Conservation (phyloP, 2,329 filamentous ascomycete genomes). For the Apiospora rasikravindrae region DNA sequence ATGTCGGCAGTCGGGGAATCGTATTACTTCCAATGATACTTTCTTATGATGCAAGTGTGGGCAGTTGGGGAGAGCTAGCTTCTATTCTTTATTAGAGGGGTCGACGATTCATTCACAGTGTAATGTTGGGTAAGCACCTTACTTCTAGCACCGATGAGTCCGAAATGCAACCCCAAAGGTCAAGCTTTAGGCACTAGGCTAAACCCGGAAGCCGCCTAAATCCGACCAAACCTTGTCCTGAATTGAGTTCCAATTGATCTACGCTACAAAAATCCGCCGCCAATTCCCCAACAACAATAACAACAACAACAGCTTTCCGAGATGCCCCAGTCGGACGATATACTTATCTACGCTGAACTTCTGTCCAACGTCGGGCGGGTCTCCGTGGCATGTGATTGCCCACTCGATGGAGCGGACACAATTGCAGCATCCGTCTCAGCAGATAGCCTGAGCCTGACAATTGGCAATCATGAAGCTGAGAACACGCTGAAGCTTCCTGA, state of each 20-base stretch:
- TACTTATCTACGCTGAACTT: conserved; percentile 66
- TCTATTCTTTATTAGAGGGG: conserved; percentile 9
- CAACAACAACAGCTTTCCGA: conserved; percentile 6
- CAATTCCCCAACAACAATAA: background rate
- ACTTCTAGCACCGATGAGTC: background rate
- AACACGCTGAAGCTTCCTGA: conserved; percentile 49
- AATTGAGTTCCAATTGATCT: background rate
- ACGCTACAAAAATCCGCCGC: background rate
- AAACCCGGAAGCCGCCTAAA: conserved; percentile 13
- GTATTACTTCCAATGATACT: background rate
- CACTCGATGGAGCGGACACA: conserved; percentile 46
- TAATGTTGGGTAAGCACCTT: background rate
- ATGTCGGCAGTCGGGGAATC: background rate
- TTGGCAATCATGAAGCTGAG: conserved; percentile 52
- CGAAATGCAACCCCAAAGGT: background rate
- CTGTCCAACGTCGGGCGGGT: conserved; percentile 69
- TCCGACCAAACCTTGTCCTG: conserved; percentile 8
- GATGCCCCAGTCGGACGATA: conserved; percentile 22
- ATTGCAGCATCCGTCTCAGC: conserved; percentile 51
- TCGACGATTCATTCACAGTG: background rate
- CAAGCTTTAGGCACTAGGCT: background rate
- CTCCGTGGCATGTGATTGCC: conserved; percentile 60
- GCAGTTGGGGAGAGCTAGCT: conserved; percentile 2
- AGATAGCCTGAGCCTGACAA: conserved; percentile 50
- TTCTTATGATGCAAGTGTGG: conserved; percentile 5